A percentile compares a stretch with the other conserved stretches of the same genome.
Conservation (phyloP, 192 early-diverging fungal genomes). For the Phycomyces nitens region DNA sequence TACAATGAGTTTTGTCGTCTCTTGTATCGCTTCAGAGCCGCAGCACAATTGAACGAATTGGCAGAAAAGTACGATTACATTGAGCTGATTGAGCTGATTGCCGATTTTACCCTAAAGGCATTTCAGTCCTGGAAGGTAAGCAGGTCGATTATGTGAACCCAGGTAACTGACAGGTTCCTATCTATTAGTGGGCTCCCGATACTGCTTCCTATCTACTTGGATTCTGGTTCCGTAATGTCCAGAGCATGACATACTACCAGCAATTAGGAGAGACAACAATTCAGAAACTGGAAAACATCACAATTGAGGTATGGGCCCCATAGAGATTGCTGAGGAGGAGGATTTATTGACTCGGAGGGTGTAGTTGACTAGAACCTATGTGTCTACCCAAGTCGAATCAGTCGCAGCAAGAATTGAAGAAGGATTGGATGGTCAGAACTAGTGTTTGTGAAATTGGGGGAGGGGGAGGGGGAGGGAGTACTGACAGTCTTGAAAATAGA, state of each 20-base stretch:
- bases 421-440: conserved; percentile 56
- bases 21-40: conserved; percentile 75
- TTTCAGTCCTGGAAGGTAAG: conserved; percentile 62
- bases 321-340: too few species aligned
- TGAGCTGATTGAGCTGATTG: conserved; percentile 62
- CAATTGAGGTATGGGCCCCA: conserved; percentile 42
- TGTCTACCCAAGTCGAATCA: conserved; percentile 49
- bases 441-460: too few species aligned
- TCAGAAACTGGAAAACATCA: conserved; percentile 45
- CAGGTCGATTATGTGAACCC: too few species aligned
- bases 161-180: too few species aligned
- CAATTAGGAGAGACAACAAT: conserved; percentile 17
- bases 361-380: conserved; percentile 48
- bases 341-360: too few species aligned
- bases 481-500: conserved; percentile 34
- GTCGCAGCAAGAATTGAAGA: conserved; percentile 50
- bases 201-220: conserved; percentile 73
- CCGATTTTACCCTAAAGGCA: conserved; percentile 61
- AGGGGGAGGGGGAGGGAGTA: neutral
- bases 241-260: conserved; percentile 45
- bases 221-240: conserved; percentile 85
- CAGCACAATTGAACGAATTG: conserved; percentile 80
- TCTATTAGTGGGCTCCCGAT: conserved; percentile 64
- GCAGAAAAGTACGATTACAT: conserved; percentile 65
- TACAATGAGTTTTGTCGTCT: conserved; percentile 86